These are phyloP conservation scores for Trichoderma lentiforme DNA, from an alignment of 2,329 filamentous ascomycete species.

Conservation along the genomic window DNA sequence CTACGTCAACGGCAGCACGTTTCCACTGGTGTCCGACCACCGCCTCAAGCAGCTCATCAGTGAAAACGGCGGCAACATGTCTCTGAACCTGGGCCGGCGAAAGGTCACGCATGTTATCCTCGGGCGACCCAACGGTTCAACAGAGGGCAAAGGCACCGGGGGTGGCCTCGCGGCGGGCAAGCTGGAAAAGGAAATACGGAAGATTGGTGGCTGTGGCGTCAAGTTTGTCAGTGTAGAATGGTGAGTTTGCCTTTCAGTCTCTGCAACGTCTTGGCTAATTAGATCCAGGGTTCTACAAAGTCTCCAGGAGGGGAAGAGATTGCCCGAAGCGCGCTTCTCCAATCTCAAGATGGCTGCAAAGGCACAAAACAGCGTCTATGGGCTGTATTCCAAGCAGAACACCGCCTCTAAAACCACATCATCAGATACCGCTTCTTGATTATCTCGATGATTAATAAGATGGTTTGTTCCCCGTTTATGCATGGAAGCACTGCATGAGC, in stretches of 20 bases:
- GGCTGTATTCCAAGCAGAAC: constrained; percentile 35
- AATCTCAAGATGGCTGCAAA: constrained; percentile 58
- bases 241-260: constrained; percentile 44
- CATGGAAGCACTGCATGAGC: neutral
- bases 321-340: constrained; percentile 71
- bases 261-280: neutral
- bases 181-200: constrained; percentile 73
- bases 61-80: constrained; percentile 68
- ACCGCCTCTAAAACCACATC: neutral
- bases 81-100: constrained; percentile 66
- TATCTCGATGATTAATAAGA: no score
- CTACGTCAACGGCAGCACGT: constrained; percentile 85
- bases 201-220: constrained; percentile 64
- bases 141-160: constrained; percentile 67
- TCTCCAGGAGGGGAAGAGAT: constrained; percentile 68
- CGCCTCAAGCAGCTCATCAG: constrained; percentile 75
- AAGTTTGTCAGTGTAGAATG: constrained; percentile 82
- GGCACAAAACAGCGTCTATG: constrained; percentile 63
- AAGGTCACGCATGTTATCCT: constrained; percentile 85
- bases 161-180: constrained; percentile 76
- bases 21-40: constrained; percentile 79
- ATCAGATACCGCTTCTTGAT: neutral
- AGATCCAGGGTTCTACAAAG: constrained; percentile 71
- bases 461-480: neutral
- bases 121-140: constrained; percentile 51